These are phyloP conservation scores for Barnettozyma vustinii DNA, from an alignment of 805 yeast genomes.

Conservation along the genomic window DNA sequence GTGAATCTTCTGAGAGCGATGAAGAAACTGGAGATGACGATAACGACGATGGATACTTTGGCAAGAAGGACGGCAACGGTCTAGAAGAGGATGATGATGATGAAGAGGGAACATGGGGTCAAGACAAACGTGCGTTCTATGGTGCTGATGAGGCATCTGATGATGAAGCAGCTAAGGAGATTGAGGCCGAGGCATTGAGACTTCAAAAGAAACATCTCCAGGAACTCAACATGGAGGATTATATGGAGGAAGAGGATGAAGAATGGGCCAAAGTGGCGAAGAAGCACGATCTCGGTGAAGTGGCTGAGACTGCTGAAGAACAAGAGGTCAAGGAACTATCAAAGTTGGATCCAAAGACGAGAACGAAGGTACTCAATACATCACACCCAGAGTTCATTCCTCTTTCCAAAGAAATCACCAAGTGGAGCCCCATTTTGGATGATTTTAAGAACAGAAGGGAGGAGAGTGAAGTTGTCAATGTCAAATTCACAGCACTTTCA, in stretches of 20 bases:
- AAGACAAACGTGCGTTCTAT: conserved; percentile 40
- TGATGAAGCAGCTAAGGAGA: conserved; percentile 68
- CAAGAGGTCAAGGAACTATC: conserved; percentile 39
- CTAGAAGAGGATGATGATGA: conserved; percentile 28
- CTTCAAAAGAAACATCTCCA: conserved; percentile 77
- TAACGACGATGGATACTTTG: conserved; percentile 26
- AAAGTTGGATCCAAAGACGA: conserved; percentile 47
- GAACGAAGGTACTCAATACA: conserved; percentile 47
- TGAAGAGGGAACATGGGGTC: conserved; percentile 46
- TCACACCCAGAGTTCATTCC: conserved; percentile 84
- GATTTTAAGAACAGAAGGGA: conserved; percentile 29
- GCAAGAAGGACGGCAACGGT: conserved; percentile 28
- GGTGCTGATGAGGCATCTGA: conserved; percentile 50
- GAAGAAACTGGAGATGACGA: conserved; percentile 31
- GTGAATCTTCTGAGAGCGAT: conserved; percentile 40
- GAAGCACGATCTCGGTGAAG: conserved; percentile 37
- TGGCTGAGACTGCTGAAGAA: conserved; percentile 14
- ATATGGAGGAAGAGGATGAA: conserved; percentile 65
- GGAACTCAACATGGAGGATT: conserved; percentile 71
- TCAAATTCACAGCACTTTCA: conserved; percentile 66
- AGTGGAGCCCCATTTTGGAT: conserved; percentile 38
- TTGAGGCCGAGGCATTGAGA: conserved; percentile 84
- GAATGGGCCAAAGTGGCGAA: conserved; percentile 70
- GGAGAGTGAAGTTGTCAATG: conserved; percentile 32
- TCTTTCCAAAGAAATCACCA: conserved; percentile 53